Base-by-base conservation (phyloP, 768 basidiomycete species). In the Suillus cothurnatus region DNA sequence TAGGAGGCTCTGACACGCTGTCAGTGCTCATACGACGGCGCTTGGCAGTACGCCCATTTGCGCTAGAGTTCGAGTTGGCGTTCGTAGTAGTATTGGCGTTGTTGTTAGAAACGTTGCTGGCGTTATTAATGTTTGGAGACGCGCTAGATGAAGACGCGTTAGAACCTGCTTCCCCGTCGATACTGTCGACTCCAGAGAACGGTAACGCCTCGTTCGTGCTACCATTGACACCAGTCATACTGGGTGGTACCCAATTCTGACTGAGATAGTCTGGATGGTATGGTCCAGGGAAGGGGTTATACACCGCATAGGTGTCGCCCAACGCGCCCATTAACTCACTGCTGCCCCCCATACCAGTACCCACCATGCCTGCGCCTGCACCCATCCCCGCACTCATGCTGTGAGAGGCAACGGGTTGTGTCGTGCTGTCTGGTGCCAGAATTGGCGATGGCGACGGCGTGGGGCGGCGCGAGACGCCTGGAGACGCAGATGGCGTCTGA, bases 221-320 rank as follows among this genome's bases (percentile, higher is more conserved):
- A 38, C 17, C 23, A 5, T 15, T 9, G 15, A 39, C 38, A 4
- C 58, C 57, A 19, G 38, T 11, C 39, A 41, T 41, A 17, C 36
- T 28, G 0, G 82, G 75, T 45, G 78, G 68, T 47, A 77, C 74
- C 71, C 77, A 86, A 58, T 85, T 70, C 70, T 89, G 87, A 50
- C 81, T 77, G 15, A 91, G 76, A 63, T 89, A 87, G 71, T 92
- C 91, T 3, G 90, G 89, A 67, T 91, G 88, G 69, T 90, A 92
- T 4, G 90, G 90, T 0, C 91, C 90, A 4, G 91, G 88, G 74
- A 82, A 92, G 21, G 79, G 74, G 67, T 80, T 79, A 76, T 81
- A 82, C 14, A 78, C 65, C 58, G 76, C 56, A 72, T 72, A 77
- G 39, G 61, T 76, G n/a, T 71, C 67, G 26, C 82, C 83, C 34